These are phyloP conservation scores for Wickerhamiella galacta DNA, from an alignment of 805 yeast species.

Conservation along the genomic window DNA sequence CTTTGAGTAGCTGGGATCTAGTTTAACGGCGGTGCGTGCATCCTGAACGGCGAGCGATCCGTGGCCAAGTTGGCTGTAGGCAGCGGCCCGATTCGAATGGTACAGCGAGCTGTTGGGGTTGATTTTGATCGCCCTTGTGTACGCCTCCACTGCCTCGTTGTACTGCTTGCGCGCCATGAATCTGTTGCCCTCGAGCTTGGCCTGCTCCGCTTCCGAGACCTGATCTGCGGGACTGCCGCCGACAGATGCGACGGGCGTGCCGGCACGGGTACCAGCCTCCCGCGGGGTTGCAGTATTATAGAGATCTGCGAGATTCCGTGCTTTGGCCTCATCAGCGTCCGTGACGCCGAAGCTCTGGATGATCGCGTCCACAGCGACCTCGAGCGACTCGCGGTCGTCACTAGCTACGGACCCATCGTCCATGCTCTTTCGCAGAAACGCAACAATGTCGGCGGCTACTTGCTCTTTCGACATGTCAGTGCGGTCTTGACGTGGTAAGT, in stretches of 20 bases:
- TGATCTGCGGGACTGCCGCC: conserved; percentile 24
- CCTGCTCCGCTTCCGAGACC: conserved; percentile 62
- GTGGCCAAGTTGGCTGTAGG: conserved; percentile 61
- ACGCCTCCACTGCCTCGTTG: conserved; percentile 52
- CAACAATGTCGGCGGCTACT: conserved; percentile 53
- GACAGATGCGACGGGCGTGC: background rate
- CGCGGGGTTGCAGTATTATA: conserved; percentile 8
- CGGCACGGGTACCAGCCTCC: conserved; percentile 7
- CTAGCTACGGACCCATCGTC: conserved; percentile 47
- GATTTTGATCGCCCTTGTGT: conserved; percentile 62
- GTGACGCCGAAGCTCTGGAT: conserved; percentile 63
- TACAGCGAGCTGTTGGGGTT: conserved; percentile 65
- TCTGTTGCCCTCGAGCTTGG: conserved; percentile 78
- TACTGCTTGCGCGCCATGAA: conserved; percentile 69
- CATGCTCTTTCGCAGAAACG: conserved; percentile 46
- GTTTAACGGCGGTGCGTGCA: conserved; percentile 63
- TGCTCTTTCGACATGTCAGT: conserved; percentile 18
- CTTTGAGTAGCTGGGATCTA: conserved; percentile 70
- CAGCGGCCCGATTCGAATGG: conserved; percentile 92
- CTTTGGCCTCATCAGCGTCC: conserved; percentile 21
- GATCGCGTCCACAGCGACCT: conserved; percentile 85
- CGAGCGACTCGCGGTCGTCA: conserved; percentile 76
- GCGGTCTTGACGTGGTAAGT: too few species aligned
- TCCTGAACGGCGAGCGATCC: conserved; percentile 68
- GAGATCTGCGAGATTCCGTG: conserved; percentile 10